Evolutionary conservation across 2,329 filamentous ascomycete genomes (phyloP).

Genomic region (Verticillium nubilum): DNA sequence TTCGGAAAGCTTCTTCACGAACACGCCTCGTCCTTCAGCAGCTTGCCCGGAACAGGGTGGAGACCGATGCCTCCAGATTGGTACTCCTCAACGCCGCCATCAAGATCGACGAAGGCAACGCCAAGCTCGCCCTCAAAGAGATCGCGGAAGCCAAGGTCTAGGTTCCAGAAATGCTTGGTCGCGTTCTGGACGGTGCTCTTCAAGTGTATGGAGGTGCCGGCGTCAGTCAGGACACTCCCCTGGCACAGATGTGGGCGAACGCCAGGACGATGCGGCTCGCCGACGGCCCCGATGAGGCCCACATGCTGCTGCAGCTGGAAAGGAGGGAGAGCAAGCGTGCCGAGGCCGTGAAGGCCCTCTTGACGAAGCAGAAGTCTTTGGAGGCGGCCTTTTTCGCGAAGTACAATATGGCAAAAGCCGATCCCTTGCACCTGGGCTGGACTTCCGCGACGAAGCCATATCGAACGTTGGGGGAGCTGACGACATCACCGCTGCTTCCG

Average conservation of each 20-base stretch:
- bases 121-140: slow-evolving; percentile 85
- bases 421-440: neutral
- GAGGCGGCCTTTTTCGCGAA: slow-evolving; percentile 60
- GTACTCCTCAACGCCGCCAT: slow-evolving; percentile 91
- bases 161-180: slow-evolving; percentile 75
- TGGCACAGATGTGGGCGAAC: slow-evolving; percentile 76
- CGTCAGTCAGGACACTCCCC: slow-evolving; percentile 88
- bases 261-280: slow-evolving; percentile 80
- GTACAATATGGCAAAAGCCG: slow-evolving; percentile 28
- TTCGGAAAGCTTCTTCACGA: slow-evolving; percentile 84
- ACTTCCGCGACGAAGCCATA: neutral
- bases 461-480: too few species aligned
- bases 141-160: slow-evolving; percentile 95
- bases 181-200: slow-evolving; percentile 91
- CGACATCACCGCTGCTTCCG: too few species aligned
- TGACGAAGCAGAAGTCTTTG: slow-evolving; percentile 59
- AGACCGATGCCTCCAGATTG: slow-evolving; percentile 87
- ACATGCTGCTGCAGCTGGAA: slow-evolving; percentile 75
- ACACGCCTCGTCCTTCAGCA: slow-evolving; percentile 92
- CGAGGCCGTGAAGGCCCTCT: slow-evolving; percentile 52
- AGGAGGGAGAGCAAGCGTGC: slow-evolving; percentile 72
- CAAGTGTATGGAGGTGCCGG: slow-evolving; percentile 90
- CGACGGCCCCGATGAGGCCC: slow-evolving; percentile 96
- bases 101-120: slow-evolving; percentile 83
- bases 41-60: slow-evolving; percentile 85